A percentile compares a stretch with the other conserved stretches of the same genome.
Conservation (phyloP, 768 basidiomycete genomes). For the Leccinum variicolor region DNA sequence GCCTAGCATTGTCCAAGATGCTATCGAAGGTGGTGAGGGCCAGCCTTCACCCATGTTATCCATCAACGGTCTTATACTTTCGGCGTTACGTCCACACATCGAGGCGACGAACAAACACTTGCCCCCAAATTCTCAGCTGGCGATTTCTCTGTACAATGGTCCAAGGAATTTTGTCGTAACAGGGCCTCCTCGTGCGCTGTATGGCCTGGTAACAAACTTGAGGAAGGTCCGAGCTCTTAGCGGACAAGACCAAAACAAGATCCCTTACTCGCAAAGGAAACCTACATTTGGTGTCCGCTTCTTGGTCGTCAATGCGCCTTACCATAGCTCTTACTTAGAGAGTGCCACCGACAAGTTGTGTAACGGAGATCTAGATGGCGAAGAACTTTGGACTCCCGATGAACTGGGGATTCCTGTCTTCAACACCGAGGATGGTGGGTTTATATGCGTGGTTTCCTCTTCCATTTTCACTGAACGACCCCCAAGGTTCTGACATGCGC, state of each 20-base stretch:
- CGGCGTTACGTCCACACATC: constrained; percentile 79
- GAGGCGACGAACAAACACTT: constrained; percentile 86
- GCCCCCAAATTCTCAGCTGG: constrained; percentile 70
- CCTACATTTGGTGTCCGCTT: constrained; percentile 91
- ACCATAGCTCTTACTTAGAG: constrained; percentile 84
- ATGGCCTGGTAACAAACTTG: constrained; percentile 88
- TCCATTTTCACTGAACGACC: constrained; percentile 13
- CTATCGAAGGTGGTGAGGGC: constrained; percentile 91
- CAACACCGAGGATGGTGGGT: constrained; percentile 87
- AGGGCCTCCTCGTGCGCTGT: constrained; percentile 87
- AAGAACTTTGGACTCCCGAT: constrained; percentile 71
- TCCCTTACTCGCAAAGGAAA: constrained; percentile 92
- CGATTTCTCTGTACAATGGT: constrained; percentile 91
- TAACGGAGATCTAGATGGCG: constrained; percentile 67
- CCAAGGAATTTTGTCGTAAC: constrained; percentile 90
- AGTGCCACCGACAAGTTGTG: constrained; percentile 74
- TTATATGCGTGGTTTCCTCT: constrained; percentile 21
- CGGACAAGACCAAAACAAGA: constrained; percentile 91
- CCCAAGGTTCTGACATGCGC: constrained; percentile 81
- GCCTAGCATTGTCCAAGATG: constrained; percentile 81
- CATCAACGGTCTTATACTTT: constrained; percentile 74
- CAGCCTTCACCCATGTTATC: constrained; percentile 91
- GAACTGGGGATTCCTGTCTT: constrained; percentile 84
- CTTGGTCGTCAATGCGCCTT: constrained; percentile 93
- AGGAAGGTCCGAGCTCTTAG: constrained; percentile 86